A percentile compares a stretch with the other conserved stretches of the same genome.
These are phyloP conservation scores for Aspergillus japonicus DNA, from an alignment of 2,329 filamentous ascomycete genomes.

Conservation along the genomic window DNA sequence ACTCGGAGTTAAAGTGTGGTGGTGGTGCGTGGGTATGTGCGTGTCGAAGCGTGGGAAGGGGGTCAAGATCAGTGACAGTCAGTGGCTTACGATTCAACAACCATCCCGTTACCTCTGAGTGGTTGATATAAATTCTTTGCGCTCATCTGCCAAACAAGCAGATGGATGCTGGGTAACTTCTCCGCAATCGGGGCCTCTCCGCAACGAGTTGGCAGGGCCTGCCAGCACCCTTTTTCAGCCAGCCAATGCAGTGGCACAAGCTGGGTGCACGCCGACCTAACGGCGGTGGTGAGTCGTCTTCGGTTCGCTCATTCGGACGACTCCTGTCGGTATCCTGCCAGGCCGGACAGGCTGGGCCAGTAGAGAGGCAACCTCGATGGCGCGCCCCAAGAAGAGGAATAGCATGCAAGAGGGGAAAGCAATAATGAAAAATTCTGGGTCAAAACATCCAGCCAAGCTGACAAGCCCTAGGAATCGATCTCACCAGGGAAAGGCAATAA, in stretches of 20 bases:
- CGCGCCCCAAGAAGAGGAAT: background rate
- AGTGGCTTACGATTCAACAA: constrained; percentile 1
- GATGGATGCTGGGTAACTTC: background rate
- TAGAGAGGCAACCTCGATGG: background rate
- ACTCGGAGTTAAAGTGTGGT: constrained; percentile 1
- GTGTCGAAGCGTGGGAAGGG: background rate
- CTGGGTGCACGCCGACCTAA: background rate
- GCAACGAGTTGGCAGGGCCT: background rate
- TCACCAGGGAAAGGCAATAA: background rate
- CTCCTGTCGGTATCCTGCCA: constrained; percentile 8
- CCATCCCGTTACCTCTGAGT: background rate
- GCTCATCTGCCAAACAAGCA: background rate
- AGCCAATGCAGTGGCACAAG: constrained; percentile 3
- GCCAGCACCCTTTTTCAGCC: background rate
- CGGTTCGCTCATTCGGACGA: background rate
- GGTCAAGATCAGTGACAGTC: background rate
- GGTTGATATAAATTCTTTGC: constrained; percentile 3
- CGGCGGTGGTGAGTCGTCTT: background rate
- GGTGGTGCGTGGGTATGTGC: constrained; percentile 1
- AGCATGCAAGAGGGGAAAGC: background rate
- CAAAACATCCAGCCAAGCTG: background rate
- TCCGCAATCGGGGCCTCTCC: background rate
- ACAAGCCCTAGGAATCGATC: background rate
- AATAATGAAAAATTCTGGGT: background rate
- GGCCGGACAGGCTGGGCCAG: background rate